These are phyloP conservation scores for Boletus sp. DNA, from an alignment of 768 basidiomycete species.

Conservation along the genomic window DNA sequence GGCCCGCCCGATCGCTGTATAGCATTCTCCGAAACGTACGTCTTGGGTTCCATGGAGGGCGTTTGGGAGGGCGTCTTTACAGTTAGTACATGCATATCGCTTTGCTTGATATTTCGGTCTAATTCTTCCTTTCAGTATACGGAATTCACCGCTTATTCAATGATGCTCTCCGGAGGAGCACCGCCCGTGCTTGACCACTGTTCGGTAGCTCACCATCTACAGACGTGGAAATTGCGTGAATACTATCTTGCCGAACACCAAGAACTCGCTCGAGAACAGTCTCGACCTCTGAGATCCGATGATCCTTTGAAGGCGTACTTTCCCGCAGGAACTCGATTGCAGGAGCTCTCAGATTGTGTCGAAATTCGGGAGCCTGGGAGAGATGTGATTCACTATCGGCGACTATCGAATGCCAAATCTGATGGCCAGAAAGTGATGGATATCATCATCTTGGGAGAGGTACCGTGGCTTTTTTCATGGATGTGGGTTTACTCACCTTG, in stretches of 20 bases:
- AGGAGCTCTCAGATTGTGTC: constrained; percentile 48
- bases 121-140: constrained; percentile 54
- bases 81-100: constrained; percentile 41
- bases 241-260: constrained; percentile 53
- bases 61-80: constrained; percentile 81
- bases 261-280: constrained; percentile 9
- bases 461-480: constrained; percentile 24
- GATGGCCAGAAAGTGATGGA: constrained; percentile 42
- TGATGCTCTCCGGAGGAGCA: constrained; percentile 65
- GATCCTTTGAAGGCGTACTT: constrained; percentile 64
- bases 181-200: constrained; percentile 70
- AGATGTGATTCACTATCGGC: constrained; percentile 29
- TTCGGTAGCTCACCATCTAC: constrained; percentile 77
- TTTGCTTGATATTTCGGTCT: not conserved
- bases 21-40: constrained; percentile 47
- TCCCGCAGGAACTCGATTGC: constrained; percentile 49
- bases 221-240: constrained; percentile 87
- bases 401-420: constrained; percentile 25
- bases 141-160: constrained; percentile 83
- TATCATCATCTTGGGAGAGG: constrained; percentile 75
- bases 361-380: constrained; percentile 45
- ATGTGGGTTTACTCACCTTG: constrained; percentile 4
- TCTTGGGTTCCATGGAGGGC: constrained; percentile 69
- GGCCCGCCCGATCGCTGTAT: constrained; percentile 32
- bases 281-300: constrained; percentile 48